Conservation (phyloP, 1,139 yeast genomes). For the Ogataea hybrid region DNA sequence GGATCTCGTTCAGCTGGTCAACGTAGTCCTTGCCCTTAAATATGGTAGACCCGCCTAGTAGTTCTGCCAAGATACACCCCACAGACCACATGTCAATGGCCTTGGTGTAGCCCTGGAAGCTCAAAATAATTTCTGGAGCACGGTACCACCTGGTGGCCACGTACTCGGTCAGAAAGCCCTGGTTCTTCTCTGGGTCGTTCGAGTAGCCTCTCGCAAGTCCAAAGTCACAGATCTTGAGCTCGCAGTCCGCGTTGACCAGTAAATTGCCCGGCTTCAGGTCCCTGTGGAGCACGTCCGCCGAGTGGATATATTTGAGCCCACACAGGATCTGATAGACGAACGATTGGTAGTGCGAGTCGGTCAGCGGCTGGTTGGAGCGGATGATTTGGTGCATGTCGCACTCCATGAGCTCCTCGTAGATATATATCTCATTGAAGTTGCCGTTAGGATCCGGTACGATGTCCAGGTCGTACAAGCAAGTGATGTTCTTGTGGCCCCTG, state of each 20-base stretch:
- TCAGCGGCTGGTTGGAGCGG: conserved; percentile 87
- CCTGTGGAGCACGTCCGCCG: conserved; percentile 93
- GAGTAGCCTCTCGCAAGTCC: conserved; percentile 97
- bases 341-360: conserved; percentile 93
- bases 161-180: conserved; percentile 91
- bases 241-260: conserved; percentile 94
- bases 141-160: conserved; percentile 98
- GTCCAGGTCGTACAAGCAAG: conserved; percentile 91
- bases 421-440: conserved; percentile 83
- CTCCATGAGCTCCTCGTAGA: conserved; percentile 95
- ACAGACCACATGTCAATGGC: conserved; percentile 98
- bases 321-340: conserved; percentile 90
- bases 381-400: conserved; percentile 98
- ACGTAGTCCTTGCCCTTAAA: conserved; percentile 96
- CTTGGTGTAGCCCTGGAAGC: conserved; percentile 89
- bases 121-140: conserved; percentile 96
- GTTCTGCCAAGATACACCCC: conserved; percentile 93
- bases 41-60: conserved; percentile 87
- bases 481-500: conserved; percentile 85
- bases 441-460: conserved; percentile 70
- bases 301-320: conserved; percentile 91
- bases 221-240: conserved; percentile 92
- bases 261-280: conserved; percentile 94
- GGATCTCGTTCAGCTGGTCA: conserved; percentile 87
- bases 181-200: conserved; percentile 78